Percentiles rank a stretch among this genome's conserved stretches.
phyloP scores from a whole-genome alignment of 768 basidiomycete species.

The Sporobolomyces roseus region DNA sequence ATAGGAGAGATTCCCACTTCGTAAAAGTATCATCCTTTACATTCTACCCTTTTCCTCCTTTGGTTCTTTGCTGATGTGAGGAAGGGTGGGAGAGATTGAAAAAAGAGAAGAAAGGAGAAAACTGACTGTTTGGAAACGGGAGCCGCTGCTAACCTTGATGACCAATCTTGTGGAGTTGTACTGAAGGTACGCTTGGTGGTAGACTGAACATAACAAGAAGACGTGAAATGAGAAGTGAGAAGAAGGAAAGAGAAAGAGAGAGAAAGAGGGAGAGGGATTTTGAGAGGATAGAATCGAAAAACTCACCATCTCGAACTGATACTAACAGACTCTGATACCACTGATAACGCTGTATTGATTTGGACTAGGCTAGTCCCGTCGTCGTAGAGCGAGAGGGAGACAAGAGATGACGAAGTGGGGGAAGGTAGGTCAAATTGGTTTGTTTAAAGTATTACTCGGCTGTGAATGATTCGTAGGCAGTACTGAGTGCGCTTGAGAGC shows the following conservation, averaged over 20 bases:
- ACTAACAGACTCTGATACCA: not conserved
- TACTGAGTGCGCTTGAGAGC: too few species aligned
- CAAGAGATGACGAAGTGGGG: too few species aligned
- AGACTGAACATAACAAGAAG: slow-evolving; percentile 2
- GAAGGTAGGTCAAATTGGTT: too few species aligned
- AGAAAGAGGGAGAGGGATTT: not conserved
- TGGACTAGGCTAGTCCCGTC: too few species aligned
- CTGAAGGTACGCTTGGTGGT: slow-evolving; percentile 29
- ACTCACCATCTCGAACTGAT: slow-evolving; percentile 10
- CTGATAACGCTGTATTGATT: too few species aligned
- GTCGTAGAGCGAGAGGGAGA: too few species aligned
- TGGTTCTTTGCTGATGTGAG: too few species aligned
- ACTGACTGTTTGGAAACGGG: slow-evolving; percentile 86
- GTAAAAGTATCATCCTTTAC: too few species aligned
- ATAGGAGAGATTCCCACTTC: slow-evolving; percentile 99
- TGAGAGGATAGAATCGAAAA: not conserved
- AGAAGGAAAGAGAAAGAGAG: not conserved
- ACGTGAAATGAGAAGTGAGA: not conserved
- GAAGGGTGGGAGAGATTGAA: not conserved
- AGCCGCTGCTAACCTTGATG: slow-evolving; percentile 72
- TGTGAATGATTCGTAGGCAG: too few species aligned
- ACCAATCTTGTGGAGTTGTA: slow-evolving; percentile 82
- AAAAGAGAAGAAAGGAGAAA: slow-evolving; percentile 34
- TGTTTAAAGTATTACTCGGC: too few species aligned
- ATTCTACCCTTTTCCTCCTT: too few species aligned